Evolutionary conservation across 169 alveolate species (phyloP), one percentile per base, ranked within the genome.

Genomic region (Plasmodium ovale): DNA sequence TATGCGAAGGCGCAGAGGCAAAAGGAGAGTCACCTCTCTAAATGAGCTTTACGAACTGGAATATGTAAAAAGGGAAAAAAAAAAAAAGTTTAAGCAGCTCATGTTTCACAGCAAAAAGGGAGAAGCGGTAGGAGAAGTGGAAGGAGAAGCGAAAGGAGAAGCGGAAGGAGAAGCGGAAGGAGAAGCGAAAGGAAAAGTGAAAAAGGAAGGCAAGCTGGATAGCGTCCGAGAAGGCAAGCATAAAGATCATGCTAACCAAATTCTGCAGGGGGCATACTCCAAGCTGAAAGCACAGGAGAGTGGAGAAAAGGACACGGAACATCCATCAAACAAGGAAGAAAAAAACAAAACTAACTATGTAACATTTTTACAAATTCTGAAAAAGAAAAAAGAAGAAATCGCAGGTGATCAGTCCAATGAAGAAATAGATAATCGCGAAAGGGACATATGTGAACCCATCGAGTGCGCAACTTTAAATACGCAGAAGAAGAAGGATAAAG

Each of bases 51-150:
- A 90, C 53, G 91, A 73, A 33, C 31, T 87, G 64, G 88, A 74
- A 53, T 87, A 87, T 82, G 92, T 91, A 31, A 68, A 74, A 72
- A 74, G 67, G 60, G 94, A 87, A 65, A 54, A 68, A 65, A 37
- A 91, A 31, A 54, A 87, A 64, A 37, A 79, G 59, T 42, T 87
- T 19, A 77, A 51, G 49, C 29, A 82, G 29, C 87, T 87, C 60
- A 87, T 59, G 54, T 51, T 42, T 65, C 12, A 9, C 16, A 67
- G 12, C 9, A 79, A 79, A 14, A 79, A 65, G 44, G n/a, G 3
- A 44, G 53, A 74, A 14, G 67, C 10, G 16, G 14, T 10, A 10
- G 10, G 12, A 31, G 16, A 29, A 31, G 70, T 53, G 10, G 64
- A 1, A 71, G 9, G 47, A 25, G 64, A 54, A n/a, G 25, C 7